Base-by-base conservation (phyloP, 495 filamentous ascomycete species). In the Trichoderma reesei region DNA sequence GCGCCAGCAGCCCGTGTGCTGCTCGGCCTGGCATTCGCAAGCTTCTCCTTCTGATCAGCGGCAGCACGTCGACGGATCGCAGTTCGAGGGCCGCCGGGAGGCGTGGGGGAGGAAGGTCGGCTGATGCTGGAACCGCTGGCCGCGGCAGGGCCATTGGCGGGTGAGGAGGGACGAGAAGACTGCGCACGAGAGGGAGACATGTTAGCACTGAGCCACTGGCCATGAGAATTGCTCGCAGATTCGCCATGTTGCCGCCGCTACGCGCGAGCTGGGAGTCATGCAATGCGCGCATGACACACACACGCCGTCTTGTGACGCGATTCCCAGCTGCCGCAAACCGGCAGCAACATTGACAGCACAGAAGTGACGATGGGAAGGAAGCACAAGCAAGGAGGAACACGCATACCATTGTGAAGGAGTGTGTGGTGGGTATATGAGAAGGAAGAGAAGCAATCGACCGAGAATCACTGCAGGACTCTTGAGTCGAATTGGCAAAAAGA, bases 41-140 rank as follows among this genome's bases (percentile, higher is more conserved):
- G 83, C 76, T 91, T 91, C 72, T 96, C 92, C 75, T 94, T 94
- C 78, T 95, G 88, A 75, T 98, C 94, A 65, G 93, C 93, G 3
- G 94, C 92, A 36, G 94, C 94, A 72, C 91, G 87, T 71, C 94
- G 86, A 74, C 93, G 87, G 80, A 98, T 90, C 66, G 90, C 92
- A 69, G 92, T 92, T 75, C 93, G 91, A 63, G 94, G 90, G 69
- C 94, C 94, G 64, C 94, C 94, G n/a, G 94, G 94, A 61, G 90
- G 86, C 66, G 89, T 84, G 44, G 94, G 94, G 60, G 93, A 96
- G 38, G 89, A 86, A 44, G 90, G 87, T 65, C 93, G 90, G 68
- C 81, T 85, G 69, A 83, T 84, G 70, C 85, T 85, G 63, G 84
- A 80, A 73, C 83, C 88, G 64, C 85, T 80, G 44, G 82, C 72